A percentile compares a stretch with the other conserved stretches of the same genome.
phyloP scores from a whole-genome alignment of 805 yeast genomes.

The Starmerella powellii region DNA sequence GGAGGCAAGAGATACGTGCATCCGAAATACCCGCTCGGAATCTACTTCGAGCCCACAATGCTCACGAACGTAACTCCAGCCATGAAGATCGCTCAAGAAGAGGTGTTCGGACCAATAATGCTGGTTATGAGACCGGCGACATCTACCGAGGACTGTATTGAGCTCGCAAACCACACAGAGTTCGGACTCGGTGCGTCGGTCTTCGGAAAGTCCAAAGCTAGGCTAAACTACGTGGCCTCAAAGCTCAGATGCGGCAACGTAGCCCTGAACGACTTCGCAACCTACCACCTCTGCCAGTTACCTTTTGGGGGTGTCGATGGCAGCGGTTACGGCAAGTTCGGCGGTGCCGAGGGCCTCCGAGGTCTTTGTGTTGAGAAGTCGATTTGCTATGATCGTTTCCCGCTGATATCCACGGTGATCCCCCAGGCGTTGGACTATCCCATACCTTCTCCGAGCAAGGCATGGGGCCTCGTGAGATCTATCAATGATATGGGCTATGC shows the following conservation, averaged over 20 bases:
- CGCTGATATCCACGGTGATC: conserved; percentile 62
- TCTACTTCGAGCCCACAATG: conserved; percentile 83
- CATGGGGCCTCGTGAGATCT: conserved; percentile 78
- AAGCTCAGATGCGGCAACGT: conserved; percentile 73
- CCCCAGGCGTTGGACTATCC: conserved; percentile 92
- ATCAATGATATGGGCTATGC: conserved; percentile 74
- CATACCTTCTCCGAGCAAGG: conserved; percentile 60
- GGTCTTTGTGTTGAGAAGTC: conserved; percentile 83
- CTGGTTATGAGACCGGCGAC: conserved; percentile 59
- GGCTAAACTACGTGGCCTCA: conserved; percentile 52
- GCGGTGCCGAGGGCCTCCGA: conserved; percentile 92
- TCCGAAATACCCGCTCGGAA: conserved; percentile 93
- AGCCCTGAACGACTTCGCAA: conserved; percentile 95
- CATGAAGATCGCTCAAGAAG: conserved; percentile 75
- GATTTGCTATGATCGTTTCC: conserved; percentile 70
- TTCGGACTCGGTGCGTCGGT: conserved; percentile 90
- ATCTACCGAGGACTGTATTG: conserved; percentile 53
- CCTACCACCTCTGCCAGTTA: conserved; percentile 85
- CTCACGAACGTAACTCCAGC: conserved; percentile 64
- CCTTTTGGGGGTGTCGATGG: conserved; percentile 94
- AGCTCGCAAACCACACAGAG: conserved; percentile 68
- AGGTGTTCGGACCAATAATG: conserved; percentile 88
- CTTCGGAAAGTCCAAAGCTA: conserved; percentile 53
- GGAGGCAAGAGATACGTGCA: conserved; percentile 78
- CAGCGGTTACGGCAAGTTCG: conserved; percentile 94